Percentiles rank a stretch among this genome's conserved stretches.
Conservation (phyloP, 148 eudicot species). For the Talinum fruticosum region DNA sequence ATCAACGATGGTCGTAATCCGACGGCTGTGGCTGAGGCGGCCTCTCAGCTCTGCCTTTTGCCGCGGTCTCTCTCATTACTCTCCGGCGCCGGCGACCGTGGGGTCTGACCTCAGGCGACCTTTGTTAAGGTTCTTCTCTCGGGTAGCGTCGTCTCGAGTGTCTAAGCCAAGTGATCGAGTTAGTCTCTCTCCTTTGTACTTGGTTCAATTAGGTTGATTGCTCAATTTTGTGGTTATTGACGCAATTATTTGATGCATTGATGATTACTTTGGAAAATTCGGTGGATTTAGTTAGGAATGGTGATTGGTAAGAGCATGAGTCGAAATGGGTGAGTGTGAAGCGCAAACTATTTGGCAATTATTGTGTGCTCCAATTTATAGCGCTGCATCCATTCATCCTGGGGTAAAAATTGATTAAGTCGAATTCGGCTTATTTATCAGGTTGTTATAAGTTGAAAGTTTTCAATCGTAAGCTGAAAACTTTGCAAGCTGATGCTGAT, state of each 20-base stretch:
- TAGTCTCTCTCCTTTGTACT: slow-evolving; percentile 16
- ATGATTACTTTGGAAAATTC: neutral
- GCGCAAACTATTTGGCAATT: neutral
- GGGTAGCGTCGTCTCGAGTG: neutral
- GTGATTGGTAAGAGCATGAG: neutral
- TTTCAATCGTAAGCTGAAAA: too few species aligned
- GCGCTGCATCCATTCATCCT: too few species aligned
- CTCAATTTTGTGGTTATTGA: neutral
- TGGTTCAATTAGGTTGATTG: neutral
- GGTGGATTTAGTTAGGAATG: neutral
- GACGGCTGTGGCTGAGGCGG: slow-evolving; percentile 25
- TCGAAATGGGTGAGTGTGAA: neutral
- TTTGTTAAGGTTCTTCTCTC: slow-evolving; percentile 29
- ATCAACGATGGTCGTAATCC: slow-evolving; percentile 13
- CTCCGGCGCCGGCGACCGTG: slow-evolving; percentile 16
- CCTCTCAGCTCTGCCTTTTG: slow-evolving; percentile 19
- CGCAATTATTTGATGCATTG: neutral
- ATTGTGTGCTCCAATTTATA: too few species aligned
- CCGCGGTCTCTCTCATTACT: slow-evolving; percentile 25
- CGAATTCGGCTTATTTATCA: too few species aligned
- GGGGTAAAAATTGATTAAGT: too few species aligned
- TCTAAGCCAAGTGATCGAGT: slow-evolving; percentile 23
- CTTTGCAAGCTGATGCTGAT: too few species aligned
- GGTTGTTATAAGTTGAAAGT: too few species aligned
- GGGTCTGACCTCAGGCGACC: slow-evolving; percentile 18